Evolutionary conservation across 768 basidiomycete genomes (phyloP).

Genomic region (Mycena crocata): DNA sequence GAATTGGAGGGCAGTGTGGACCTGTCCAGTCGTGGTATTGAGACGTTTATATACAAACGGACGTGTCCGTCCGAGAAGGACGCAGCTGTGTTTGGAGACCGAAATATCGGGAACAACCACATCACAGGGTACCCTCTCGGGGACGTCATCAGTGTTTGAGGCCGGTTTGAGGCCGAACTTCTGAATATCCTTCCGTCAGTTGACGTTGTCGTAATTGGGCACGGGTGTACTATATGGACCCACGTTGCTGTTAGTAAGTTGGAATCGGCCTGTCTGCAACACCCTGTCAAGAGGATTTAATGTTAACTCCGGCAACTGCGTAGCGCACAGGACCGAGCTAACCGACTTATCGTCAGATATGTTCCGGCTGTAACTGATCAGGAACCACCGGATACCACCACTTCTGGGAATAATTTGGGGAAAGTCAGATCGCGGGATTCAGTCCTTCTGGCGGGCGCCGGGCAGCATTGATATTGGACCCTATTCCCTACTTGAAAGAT

Average conservation of each 20-base stretch:
- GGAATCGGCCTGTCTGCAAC: neutral
- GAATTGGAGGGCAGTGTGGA: neutral
- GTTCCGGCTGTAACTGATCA: neutral
- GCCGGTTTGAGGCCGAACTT: conserved; percentile 2
- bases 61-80: neutral
- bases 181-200: conserved; percentile 6
- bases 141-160: neutral
- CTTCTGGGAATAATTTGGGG: neutral
- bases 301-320: neutral
- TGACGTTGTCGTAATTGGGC: neutral
- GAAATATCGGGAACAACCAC: neutral
- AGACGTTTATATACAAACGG: conserved; percentile 16
- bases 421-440: neutral
- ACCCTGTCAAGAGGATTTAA: neutral
- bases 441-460: too few species aligned
- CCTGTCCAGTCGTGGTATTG: neutral
- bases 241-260: neutral
- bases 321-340: conserved; percentile 10
- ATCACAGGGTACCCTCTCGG: conserved; percentile 5
- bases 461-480: too few species aligned
- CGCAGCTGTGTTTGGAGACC: conserved; percentile 7
- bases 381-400: neutral
- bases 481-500: too few species aligned
- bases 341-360: conserved; percentile 6
- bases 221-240: neutral